Percentiles rank a stretch among this genome's conserved stretches.
phyloP scores from a whole-genome alignment of 1,284 basidiomycete genomes.

The Marasmius oreades region DNA sequence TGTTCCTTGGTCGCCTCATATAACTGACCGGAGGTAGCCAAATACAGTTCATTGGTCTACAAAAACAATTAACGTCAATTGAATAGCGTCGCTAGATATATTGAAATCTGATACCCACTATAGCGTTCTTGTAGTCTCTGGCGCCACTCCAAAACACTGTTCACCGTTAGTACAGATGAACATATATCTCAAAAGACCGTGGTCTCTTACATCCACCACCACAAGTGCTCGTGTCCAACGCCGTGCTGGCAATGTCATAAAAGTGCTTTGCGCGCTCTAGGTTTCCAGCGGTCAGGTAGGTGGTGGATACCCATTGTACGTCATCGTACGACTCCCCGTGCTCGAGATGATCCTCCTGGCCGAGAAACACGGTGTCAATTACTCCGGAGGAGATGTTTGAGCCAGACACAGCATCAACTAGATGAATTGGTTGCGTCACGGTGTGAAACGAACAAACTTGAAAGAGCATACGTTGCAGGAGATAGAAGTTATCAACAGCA shows the following conservation, averaged over 20 bases:
- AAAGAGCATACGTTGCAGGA: constrained; percentile 15
- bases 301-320: constrained; percentile 20
- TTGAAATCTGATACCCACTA: constrained; percentile 10
- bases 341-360: constrained; percentile 15
- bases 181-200: neutral
- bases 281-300: constrained; percentile 18
- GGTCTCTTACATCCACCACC: constrained; percentile 14
- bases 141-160: constrained; percentile 19
- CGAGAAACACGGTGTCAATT: constrained; percentile 19
- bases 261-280: constrained; percentile 16
- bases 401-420: constrained; percentile 18
- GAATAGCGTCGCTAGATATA: neutral
- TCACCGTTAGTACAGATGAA: neutral
- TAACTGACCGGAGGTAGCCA: constrained; percentile 17
- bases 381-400: constrained; percentile 12
- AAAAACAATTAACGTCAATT: neutral
- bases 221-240: constrained; percentile 9
- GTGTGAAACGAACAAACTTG: neutral
- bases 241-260: constrained; percentile 18
- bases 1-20: constrained; percentile 19
- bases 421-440: neutral
- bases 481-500: constrained; percentile 18
- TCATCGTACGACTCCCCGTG: constrained; percentile 21
- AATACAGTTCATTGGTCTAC: constrained; percentile 20
- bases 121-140: constrained; percentile 21